Percentiles rank a stretch among this genome's conserved stretches.
phyloP scores from a whole-genome alignment of 2,329 filamentous ascomycete species.

The Phaeomoniella chlamydospora region DNA sequence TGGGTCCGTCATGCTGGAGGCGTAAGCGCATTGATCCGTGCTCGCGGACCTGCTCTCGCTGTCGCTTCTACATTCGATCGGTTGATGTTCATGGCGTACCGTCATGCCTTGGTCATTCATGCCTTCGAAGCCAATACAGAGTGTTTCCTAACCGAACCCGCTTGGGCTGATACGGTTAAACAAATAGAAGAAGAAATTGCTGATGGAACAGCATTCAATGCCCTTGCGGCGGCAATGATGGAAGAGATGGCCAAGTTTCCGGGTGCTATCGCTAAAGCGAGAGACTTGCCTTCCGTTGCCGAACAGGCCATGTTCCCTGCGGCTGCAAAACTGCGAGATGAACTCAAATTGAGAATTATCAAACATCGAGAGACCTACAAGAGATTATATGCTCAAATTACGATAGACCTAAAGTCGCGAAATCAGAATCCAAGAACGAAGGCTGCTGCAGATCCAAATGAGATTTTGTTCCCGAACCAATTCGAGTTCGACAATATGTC shows the following conservation, averaged over 20 bases:
- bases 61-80: conserved; percentile 20
- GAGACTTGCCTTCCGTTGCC: neutral
- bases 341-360: neutral
- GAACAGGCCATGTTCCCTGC: neutral
- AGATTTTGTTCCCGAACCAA: neutral
- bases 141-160: conserved; percentile 20
- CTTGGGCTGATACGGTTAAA: conserved; percentile 18
- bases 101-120: conserved; percentile 19
- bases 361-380: neutral
- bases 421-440: neutral
- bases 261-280: neutral
- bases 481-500: neutral
- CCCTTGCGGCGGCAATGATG: neutral
- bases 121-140: conserved; percentile 17
- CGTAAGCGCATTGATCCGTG: conserved; percentile 17
- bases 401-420: neutral
- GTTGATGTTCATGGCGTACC: conserved; percentile 19
- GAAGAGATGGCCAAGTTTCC: neutral
- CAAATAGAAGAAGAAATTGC: conserved; percentile 13
- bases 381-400: neutral
- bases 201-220: neutral
- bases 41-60: conserved; percentile 16
- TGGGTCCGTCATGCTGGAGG: conserved; percentile 23
- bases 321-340: neutral
- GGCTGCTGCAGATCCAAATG: neutral